Base-by-base conservation (phyloP, 306 rosid genomes). In the Aeschynomene evenia region DNA sequence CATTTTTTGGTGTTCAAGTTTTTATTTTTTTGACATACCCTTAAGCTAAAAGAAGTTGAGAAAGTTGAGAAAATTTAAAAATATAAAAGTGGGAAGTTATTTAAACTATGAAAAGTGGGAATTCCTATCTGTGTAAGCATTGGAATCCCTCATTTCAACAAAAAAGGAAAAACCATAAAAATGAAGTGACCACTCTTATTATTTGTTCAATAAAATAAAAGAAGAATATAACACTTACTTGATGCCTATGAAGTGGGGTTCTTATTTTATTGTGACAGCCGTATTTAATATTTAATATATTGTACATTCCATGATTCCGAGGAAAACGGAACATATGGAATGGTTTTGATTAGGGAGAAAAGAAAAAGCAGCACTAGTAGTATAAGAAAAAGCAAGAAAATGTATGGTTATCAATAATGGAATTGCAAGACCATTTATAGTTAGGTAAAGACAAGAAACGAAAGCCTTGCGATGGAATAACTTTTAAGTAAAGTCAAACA, bases 361-460 rank as follows among this genome's bases (percentile, higher is more conserved):
- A 31, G n/a, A 45, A 14, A 43, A 43, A 1, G 50, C 4, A 61
- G 52, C 51, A 5, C 51, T 19, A 42, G 61, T 19, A 42, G 61
- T 22, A 40, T 2, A 71, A 16, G 11, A 9, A 34, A 61, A 70
- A 54, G 67, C 51, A 43, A 52, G 3, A 63, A 76, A 76, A 62
- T 54, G 61, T 52, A 7, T 37, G 74, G 58, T 66, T 73, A 48
- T 49, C 9, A 55, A 45, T 58, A 19, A 50, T 40, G 37, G 74
- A 66, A 61, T 45, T 68, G 42, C 63, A 73, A 70, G 23, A 54
- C 51, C 16, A 34, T 68, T 26, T 62, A 51, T 3, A 9, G 53
- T 75, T 80, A 58, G 76, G 83, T 77, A 53, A 21, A 46, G 62
- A 45, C 37, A 66, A 57, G 20, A 18, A 48, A 28, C n/a, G 21